Evolutionary conservation across 129 eudicot genomes (phyloP).

Genomic region (Centella asiatica): DNA sequence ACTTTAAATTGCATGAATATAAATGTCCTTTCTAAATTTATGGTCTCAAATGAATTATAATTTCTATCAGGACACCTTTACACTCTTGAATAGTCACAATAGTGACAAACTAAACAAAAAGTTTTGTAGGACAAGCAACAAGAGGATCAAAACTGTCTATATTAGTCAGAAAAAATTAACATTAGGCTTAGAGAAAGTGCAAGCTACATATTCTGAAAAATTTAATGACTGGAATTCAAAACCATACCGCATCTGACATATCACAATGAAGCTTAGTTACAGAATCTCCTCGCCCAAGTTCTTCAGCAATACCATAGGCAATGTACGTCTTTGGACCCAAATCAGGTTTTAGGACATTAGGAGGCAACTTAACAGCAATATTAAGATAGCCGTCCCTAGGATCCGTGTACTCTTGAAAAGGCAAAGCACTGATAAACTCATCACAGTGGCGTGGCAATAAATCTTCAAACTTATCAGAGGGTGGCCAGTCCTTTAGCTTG

Average conservation of each 20-base stretch:
- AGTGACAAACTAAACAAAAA: neutral
- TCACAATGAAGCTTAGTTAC: constrained; percentile 95
- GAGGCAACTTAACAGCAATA: constrained; percentile 77
- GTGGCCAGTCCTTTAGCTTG: constrained; percentile 96
- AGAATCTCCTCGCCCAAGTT: constrained; percentile 97
- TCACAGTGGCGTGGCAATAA: constrained; percentile 87
- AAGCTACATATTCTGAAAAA: neutral
- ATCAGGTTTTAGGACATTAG: constrained; percentile 66
- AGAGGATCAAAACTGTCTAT: too few species aligned
- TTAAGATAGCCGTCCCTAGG: constrained; percentile 73
- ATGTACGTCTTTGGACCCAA: constrained; percentile 94
- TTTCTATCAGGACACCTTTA: neutral
- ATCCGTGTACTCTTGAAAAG: constrained; percentile 73
- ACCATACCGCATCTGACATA: constrained; percentile 94
- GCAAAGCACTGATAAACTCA: constrained; percentile 77
- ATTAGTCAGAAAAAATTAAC: too few species aligned
- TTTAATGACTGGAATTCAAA: neutral
- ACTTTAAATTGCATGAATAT: too few species aligned
- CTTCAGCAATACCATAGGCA: constrained; percentile 73
- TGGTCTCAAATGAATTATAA: neutral
- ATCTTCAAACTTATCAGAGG: constrained; percentile 81
- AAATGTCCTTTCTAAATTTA: too few species aligned
- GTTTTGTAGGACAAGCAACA: neutral
- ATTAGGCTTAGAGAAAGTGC: neutral
- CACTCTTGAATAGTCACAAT: neutral